Evolutionary conservation across 2,329 filamentous ascomycete genomes (phyloP), one percentile per base, ranked within the genome.

Genomic region (Sphaerulina vaccinii): DNA sequence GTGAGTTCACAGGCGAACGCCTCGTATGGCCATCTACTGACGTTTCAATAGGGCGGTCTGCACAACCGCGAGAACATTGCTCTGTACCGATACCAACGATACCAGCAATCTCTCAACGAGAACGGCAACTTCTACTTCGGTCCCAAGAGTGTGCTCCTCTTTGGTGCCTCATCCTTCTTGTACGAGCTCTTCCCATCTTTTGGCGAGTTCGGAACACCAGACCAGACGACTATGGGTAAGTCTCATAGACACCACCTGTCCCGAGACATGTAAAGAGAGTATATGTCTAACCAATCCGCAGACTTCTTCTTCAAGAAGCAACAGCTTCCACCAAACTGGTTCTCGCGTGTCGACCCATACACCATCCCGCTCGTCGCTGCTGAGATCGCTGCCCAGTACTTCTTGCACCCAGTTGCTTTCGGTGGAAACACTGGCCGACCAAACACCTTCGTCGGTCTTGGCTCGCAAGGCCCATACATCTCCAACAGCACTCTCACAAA

Each of bases 121-220:
- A 75, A 74, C 51, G 59, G 63, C 5, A 72, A 73, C 56, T 74
- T 75, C 64, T 74, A 64, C 64, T 75, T 72, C 45, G 71, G 72
- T 19, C 72, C 71, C 1, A 58, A 70, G 32, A 60, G 64, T 6
- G 53, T 74, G 1, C 64, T 75, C 9, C 65, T 73, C 15, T 73
- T 69, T 56, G 72, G 73, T 42, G 73, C 73, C 19, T 66, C 73
- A 1, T 70, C 69, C 27, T 75, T 76, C 66, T 52, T 75, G 10
- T 76, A 75, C 63, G 69, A 73, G 50, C 65, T 75, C 10, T 73
- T 65, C 54, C 71, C 73, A 7, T 64, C 56, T 19, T 40, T 64
- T 55, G 40, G 57, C 1, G 38, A 50, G 18, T 8, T 46, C 13
- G 52, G 54, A 13, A 54, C 16, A 5, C 48, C 51, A n/a, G 54